Evolutionary conservation across 495 filamentous ascomycete genomes (phyloP), one percentile per base, ranked within the genome.

Genomic region (Bacidia rubella): DNA sequence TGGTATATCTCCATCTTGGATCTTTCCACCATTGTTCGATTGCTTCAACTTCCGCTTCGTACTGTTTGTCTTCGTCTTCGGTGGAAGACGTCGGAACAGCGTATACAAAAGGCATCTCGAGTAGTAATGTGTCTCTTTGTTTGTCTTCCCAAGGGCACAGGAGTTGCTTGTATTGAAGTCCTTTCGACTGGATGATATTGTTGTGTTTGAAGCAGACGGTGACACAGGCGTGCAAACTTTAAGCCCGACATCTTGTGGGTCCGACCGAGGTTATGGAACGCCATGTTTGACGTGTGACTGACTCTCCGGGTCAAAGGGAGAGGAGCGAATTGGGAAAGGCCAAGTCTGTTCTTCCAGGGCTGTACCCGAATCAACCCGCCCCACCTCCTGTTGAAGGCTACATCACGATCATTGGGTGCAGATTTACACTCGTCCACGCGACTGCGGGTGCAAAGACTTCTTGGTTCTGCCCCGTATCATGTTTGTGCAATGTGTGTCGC

Each of bases 21-120:
- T 92, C 86, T 20, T 75, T 77, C 92, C 92, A 98, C 92, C 92
- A 98, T 66, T 83, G 69, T 75, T 96, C 83, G 52, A 97, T 83
- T 54, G 81, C 82, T 60, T 81, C 76, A 54, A 96, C 86, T 61
- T 98, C 92, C 41, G 79, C 76, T 62, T 75, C 69, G 69, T 81
- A 97, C 52, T 79, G 67, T 60, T 84, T 74, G 62, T 97, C 86
- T 69, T 97, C 92, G 52, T 74, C 70, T 56, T 85, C 78, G 58
- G 85, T 68, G 23, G 64, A 66, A 65, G 70, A 68, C 71, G 76
- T 76, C 49, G 56, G 58, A 22, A 56, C 47, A 1, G 54, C 52
- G 39, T 52, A 60, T 20, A 52, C 22, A 19, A 58, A 54, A 0
- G 47, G 3, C 23, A 35, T 52, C n/a, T 12, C 35, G 3, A 20